Evolutionary conservation across 805 yeast species (phyloP).

Genomic region (Candida coleopterorum): DNA sequence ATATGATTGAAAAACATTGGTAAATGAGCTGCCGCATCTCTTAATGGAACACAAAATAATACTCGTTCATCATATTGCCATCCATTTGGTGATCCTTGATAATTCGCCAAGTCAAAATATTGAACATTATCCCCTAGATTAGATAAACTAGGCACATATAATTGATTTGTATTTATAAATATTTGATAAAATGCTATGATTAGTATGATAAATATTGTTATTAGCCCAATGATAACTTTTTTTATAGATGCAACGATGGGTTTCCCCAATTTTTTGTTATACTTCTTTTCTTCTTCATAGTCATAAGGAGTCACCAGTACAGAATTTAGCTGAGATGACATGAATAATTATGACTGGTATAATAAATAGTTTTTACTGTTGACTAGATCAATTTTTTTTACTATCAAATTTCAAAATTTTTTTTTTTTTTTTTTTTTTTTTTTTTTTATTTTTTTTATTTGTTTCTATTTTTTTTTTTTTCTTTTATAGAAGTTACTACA

Average conservation of each 20-base stretch:
- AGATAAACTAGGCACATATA: conserved; percentile 31
- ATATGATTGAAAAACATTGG: conserved; percentile 86
- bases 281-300: conserved; percentile 11
- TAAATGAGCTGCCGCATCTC: conserved; percentile 88
- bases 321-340: conserved; percentile 8
- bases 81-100: conserved; percentile 64
- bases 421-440: conserved; percentile 2
- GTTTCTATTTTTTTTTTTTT: background rate
- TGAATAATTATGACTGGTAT: background rate
- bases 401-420: conserved; percentile 2
- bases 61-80: conserved; percentile 79
- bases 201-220: background rate
- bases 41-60: conserved; percentile 79
- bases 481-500: background rate
- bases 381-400: background rate
- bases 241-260: conserved; percentile 1
- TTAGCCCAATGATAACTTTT: conserved; percentile 1
- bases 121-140: conserved; percentile 38
- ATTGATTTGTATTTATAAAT: conserved; percentile 1
- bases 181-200: background rate
- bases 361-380: background rate
- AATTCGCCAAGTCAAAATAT: conserved; percentile 68
- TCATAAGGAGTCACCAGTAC: conserved; percentile 22
- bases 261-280: background rate
- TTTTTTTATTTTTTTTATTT: background rate